A percentile compares a stretch with the other conserved stretches of the same genome.
phyloP scores from a whole-genome alignment of 805 yeast species.

The Candida chilensis region DNA sequence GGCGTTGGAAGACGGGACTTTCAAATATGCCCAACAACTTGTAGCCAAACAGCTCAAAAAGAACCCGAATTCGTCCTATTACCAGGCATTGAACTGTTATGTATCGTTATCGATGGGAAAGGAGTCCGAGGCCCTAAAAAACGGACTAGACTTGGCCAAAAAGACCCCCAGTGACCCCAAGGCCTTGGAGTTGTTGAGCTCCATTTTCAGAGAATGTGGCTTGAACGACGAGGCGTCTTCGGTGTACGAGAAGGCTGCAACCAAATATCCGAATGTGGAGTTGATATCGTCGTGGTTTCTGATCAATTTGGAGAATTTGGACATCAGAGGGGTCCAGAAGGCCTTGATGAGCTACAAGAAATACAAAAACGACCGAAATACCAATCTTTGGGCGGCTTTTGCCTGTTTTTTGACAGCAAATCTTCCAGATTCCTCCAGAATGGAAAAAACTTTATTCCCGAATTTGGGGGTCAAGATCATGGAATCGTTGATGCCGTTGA shows the following conservation, averaged over 20 bases:
- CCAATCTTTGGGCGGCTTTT: conserved; percentile 49
- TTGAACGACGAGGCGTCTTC: conserved; percentile 28
- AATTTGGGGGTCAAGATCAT: conserved; percentile 52
- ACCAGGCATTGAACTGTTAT: conserved; percentile 33
- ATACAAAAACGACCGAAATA: conserved; percentile 15
- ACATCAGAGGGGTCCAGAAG: conserved; percentile 45
- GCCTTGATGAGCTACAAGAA: conserved; percentile 35
- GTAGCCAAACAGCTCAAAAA: conserved; percentile 39
- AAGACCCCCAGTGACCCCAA: conserved; percentile 46
- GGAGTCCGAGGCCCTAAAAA: conserved; percentile 18
- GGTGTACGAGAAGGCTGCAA: conserved; percentile 49
- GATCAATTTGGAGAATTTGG: conserved; percentile 34
- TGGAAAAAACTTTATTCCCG: conserved; percentile 46
- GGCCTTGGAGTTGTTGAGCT: conserved; percentile 38
- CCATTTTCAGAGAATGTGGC: conserved; percentile 30
- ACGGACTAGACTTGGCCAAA: conserved; percentile 14
- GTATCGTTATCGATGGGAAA: conserved; percentile 22
- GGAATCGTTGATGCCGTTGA: conserved; percentile 39
- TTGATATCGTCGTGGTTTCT: conserved; percentile 50
- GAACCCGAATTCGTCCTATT: conserved; percentile 49
- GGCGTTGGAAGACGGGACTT: conserved; percentile 46
- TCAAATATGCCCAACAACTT: conserved; percentile 39
- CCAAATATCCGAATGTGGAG: conserved; percentile 43
- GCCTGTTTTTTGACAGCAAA: conserved; percentile 33
- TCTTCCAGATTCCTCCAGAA: conserved; percentile 19